These are phyloP conservation scores for Zasmidium angulare DNA, from an alignment of 2,329 filamentous ascomycete species.

Conservation along the genomic window DNA sequence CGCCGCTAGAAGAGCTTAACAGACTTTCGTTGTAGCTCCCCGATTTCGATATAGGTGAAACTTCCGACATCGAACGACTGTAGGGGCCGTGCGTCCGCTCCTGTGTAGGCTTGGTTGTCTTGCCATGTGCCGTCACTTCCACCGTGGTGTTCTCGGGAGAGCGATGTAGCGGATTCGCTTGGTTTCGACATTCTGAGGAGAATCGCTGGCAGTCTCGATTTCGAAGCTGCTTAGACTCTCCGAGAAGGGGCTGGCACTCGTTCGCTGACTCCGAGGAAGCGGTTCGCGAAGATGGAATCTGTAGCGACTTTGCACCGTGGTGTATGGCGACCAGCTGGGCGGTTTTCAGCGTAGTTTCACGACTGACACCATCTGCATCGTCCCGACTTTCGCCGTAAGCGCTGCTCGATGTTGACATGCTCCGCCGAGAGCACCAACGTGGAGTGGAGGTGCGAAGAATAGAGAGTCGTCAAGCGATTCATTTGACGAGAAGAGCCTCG, in stretches of 20 bases:
- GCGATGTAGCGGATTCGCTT: background rate
- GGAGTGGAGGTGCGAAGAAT: background rate
- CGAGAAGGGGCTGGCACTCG: background rate
- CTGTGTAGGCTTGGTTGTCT: no score
- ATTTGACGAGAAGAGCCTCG: background rate
- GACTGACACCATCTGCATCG: background rate
- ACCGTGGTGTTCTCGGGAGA: background rate
- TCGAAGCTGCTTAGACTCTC: background rate
- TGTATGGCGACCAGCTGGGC: background rate
- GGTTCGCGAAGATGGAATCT: background rate
- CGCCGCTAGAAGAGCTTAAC: background rate
- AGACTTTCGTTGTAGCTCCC: background rate
- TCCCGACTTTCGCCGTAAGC: background rate
- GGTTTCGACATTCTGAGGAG: background rate
- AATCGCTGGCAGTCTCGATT: background rate
- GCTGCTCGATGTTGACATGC: slow-evolving; percentile 4
- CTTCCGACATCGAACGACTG: background rate
- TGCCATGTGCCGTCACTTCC: background rate
- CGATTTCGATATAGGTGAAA: background rate
- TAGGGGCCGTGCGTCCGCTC: no score
- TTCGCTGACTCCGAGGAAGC: background rate
- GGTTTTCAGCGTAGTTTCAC: background rate
- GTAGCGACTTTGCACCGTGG: background rate
- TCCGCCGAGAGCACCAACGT: background rate
- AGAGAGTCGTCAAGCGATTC: background rate